Percentiles rank a stretch among this genome's conserved stretches.
phyloP scores from a whole-genome alignment of 2,329 filamentous ascomycete genomes.

The Curvularia spicifera region DNA sequence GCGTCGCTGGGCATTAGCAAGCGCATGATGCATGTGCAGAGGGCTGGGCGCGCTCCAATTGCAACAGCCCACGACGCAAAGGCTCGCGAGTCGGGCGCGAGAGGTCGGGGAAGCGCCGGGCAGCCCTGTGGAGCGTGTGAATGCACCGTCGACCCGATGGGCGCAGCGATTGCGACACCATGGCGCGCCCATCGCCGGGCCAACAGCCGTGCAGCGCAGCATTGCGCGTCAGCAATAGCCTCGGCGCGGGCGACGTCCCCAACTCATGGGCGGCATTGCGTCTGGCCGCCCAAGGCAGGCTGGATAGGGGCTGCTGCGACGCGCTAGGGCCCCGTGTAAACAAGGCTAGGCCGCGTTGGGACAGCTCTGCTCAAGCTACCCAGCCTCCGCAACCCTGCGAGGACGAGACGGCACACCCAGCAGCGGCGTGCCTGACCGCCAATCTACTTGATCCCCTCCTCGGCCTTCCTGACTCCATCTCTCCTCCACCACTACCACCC shows the following conservation, averaged over 20 bases:
- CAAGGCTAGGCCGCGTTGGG: constrained; percentile 29
- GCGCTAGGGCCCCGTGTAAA: constrained; percentile 32
- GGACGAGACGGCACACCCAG: constrained; percentile 36
- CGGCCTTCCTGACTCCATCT: constrained; percentile 40
- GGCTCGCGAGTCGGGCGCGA: constrained; percentile 3
- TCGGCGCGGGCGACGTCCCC: constrained; percentile 29
- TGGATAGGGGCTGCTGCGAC: constrained; percentile 34
- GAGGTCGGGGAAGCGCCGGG: constrained; percentile 24
- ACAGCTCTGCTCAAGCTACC: constrained; percentile 33
- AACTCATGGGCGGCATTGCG: constrained; percentile 10
- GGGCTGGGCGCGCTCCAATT: constrained; percentile 36
- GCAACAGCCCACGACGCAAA: constrained; percentile 45
- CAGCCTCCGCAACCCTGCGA: constrained; percentile 28
- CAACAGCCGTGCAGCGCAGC: constrained; percentile 33
- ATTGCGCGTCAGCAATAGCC: constrained; percentile 31
- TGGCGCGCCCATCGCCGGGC: constrained; percentile 28
- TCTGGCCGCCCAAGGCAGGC: constrained; percentile 11
- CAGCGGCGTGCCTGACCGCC: constrained; percentile 38
- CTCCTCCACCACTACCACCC: constrained; percentile 43
- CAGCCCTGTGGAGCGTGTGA: constrained; percentile 20
- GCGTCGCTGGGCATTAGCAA: constrained; percentile 29
- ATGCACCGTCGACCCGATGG: not conserved
- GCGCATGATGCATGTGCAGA: constrained; percentile 33
- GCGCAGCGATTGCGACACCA: constrained; percentile 16
- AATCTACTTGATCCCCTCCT: constrained; percentile 46